These are phyloP conservation scores for Calonectria hawksworthii DNA, from an alignment of 2,329 filamentous ascomycete species.

Conservation along the genomic window DNA sequence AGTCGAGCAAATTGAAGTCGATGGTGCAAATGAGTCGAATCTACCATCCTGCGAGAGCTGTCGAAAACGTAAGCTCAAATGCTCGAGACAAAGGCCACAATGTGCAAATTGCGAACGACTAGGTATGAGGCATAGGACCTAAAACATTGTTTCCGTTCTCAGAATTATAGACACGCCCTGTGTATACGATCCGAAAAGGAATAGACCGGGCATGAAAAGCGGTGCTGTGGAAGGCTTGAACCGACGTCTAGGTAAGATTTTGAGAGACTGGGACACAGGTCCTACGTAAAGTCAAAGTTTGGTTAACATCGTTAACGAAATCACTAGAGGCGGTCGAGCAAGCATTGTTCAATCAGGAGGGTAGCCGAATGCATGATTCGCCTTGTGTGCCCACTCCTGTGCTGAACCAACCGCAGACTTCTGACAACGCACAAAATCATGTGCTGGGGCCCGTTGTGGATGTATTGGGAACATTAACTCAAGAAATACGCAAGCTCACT, in stretches of 20 bases:
- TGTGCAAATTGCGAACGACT: conserved; percentile 32
- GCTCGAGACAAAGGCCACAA: conserved; percentile 25
- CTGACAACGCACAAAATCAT: background rate
- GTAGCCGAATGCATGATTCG: background rate
- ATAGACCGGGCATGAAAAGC: conserved; percentile 28
- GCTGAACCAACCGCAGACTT: background rate
- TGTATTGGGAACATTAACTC: background rate
- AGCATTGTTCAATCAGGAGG: background rate
- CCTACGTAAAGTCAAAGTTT: background rate
- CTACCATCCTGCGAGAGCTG: conserved; percentile 30
- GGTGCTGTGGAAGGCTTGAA: conserved; percentile 27
- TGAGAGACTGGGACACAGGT: background rate
- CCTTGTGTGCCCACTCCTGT: background rate
- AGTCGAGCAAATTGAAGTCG: background rate
- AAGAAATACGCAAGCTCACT: conserved; percentile 12
- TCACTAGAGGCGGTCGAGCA: background rate
- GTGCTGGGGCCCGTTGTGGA: background rate
- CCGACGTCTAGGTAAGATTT: conserved; percentile 19
- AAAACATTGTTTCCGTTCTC: background rate
- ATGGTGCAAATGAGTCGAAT: conserved; percentile 7
- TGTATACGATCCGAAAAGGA: conserved; percentile 15
- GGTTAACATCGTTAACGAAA: background rate
- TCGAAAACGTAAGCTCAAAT: conserved; percentile 34
- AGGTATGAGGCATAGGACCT: background rate
- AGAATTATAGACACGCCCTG: conserved; percentile 8